Base-by-base conservation (phyloP, 331 rosid species). In the Quercus tomentella region DNA sequence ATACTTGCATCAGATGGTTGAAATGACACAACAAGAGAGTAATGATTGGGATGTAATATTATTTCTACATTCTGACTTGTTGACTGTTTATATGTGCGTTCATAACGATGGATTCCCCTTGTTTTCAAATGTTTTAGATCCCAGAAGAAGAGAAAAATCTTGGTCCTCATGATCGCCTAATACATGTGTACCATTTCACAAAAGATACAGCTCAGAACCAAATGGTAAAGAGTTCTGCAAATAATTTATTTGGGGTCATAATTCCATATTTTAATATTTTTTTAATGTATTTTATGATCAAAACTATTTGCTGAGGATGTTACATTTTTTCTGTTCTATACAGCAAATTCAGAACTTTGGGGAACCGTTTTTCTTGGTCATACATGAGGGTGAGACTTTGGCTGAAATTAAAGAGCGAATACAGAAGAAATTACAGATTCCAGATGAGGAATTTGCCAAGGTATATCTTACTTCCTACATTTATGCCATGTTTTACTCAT, bases 321-420 rank as follows among this genome's bases (percentile, higher is more conserved):
- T 63, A 26, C 67, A 73, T 76, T 63, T 31, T 5, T 21, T 80
- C 63, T 73, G 73, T 70, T 72, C 71, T 81, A 55, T 28, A 73
- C 86, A 94, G 98, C 97, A 94, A 89, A 87, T 94, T 82, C 97
- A 94, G 79, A 92, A 92, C 79, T 92, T 94, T 43, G 98, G 98
- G 70, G 98, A 94, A 81, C 98, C 98, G 12, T 94, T 94, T 71
- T 94, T 94, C 88, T 82, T 92, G 91, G 98, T 94, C 79, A 92
- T 94, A 76, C 94, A 66, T 76, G 98, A 94, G 82, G 92, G 91
- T 28, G 98, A 94, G 82, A 88, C 88, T 62, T 85, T 94, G 82
- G 85, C 91, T 51, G 94, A 94, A 78, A 86, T 94, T 78, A 94
- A 83, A 81, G 82, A 26, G 71, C 84, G 93, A 75, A 86, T 94